Evolutionary conservation across 176 grass and related monocot species (phyloP).

Genomic region (Avena insularis): DNA sequence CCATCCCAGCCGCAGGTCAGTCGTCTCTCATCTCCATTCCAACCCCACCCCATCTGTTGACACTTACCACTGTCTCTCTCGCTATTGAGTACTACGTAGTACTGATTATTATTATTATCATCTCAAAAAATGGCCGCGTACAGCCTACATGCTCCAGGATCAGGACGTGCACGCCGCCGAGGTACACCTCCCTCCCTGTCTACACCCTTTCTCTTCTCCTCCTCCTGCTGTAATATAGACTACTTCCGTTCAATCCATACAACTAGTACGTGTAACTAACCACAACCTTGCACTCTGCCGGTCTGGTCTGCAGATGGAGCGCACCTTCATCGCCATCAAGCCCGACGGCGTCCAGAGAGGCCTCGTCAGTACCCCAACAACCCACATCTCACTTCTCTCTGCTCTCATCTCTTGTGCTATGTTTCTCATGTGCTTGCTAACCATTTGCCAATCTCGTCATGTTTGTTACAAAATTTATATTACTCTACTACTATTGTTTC

Average conservation of each 20-base stretch:
- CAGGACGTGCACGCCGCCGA: conserved; percentile 86
- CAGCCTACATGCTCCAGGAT: conserved; percentile 86
- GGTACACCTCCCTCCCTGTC: conserved; percentile 30
- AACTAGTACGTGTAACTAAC: not conserved
- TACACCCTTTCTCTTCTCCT: not conserved
- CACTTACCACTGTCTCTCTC: not conserved
- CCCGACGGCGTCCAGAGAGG: conserved; percentile 96
- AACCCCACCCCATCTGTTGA: too few relatives aligned
- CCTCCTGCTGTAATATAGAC: too few relatives aligned
- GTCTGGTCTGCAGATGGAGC: conserved; percentile 58
- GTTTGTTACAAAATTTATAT: rapidly evolving
- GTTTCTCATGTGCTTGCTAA: not conserved
- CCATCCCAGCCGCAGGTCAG: conserved; percentile 68
- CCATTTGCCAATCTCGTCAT: not conserved
- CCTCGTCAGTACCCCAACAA: conserved; percentile 52
- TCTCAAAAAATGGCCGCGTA: too few relatives aligned
- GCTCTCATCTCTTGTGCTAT: not conserved
- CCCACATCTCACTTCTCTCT: too few relatives aligned
- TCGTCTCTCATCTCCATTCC: not conserved
- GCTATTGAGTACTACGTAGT: too few relatives aligned
- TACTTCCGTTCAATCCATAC: not conserved
- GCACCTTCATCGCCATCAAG: conserved; percentile 96
- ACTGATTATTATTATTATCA: too few relatives aligned
- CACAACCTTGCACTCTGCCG: not conserved
- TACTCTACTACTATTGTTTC: not conserved